These are phyloP conservation scores for Glycine latifolia DNA, from an alignment of 306 rosid genomes.

Conservation along the genomic window DNA sequence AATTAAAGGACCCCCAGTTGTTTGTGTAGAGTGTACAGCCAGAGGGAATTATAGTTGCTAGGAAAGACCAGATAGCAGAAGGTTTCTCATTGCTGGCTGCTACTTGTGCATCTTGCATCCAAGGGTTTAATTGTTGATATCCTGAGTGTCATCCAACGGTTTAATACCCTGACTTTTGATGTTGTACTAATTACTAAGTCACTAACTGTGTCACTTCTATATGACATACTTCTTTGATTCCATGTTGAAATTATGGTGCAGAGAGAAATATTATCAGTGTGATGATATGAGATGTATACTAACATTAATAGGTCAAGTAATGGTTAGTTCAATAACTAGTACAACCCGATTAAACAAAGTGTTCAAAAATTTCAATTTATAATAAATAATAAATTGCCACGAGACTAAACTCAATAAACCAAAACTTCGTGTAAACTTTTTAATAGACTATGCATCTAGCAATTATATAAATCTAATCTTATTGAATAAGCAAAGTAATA, in stretches of 20 bases:
- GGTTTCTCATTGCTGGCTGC: neutral
- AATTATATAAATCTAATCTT: neutral
- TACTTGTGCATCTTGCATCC: neutral
- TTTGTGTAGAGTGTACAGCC: neutral
- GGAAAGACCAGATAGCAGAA: neutral
- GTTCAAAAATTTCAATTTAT: no score
- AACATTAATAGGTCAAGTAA: neutral
- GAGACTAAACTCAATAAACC: neutral
- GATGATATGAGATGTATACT: neutral
- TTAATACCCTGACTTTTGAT: neutral
- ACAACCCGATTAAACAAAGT: neutral
- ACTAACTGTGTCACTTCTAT: neutral
- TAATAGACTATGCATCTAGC: neutral
- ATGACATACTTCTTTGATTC: neutral
- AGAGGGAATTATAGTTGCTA: neutral
- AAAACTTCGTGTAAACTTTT: neutral
- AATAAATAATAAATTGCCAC: no score
- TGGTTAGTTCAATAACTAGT: neutral
- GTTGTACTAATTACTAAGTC: neutral
- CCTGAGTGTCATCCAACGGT: neutral
- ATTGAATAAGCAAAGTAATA: neutral
- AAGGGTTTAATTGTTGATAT: neutral
- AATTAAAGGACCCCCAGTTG: neutral
- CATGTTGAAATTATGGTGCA: neutral
- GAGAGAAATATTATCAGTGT: neutral